These are phyloP conservation scores for Canariomyces notabilis DNA, from an alignment of 2,329 filamentous ascomycete genomes.

Conservation along the genomic window DNA sequence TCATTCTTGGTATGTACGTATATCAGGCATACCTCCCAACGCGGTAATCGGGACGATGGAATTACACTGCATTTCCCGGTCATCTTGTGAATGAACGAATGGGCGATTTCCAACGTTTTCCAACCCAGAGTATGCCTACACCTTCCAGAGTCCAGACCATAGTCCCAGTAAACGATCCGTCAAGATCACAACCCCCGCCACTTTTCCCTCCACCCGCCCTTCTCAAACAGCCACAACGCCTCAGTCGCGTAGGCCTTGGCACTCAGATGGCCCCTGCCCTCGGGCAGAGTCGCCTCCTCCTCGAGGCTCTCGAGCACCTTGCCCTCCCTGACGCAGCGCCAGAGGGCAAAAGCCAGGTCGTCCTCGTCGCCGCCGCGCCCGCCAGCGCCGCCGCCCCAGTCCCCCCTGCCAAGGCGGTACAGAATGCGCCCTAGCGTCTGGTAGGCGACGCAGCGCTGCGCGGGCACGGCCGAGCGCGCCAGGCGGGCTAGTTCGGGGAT, in stretches of 20 bases:
- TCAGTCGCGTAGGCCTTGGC: constrained; percentile 82
- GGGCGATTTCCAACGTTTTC: too few species aligned
- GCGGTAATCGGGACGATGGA: too few species aligned
- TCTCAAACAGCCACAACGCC: constrained; percentile 77
- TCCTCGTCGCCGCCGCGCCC: constrained; percentile 43
- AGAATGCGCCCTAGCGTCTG: constrained; percentile 84
- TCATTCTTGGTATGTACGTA: too few species aligned
- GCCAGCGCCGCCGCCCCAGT: constrained; percentile 62
- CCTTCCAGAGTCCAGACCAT: too few species aligned
- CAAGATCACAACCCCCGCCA: constrained; percentile 47
- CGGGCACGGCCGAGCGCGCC: constrained; percentile 73
- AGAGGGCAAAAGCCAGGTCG: constrained; percentile 71
- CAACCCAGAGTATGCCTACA: too few species aligned
- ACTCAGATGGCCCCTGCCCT: constrained; percentile 66
- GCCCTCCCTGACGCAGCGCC: constrained; percentile 72
- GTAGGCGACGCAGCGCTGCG: constrained; percentile 86
- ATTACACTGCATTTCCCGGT: too few species aligned
- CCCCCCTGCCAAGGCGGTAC: constrained; percentile 71
- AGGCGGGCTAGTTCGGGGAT: constrained; percentile 78
- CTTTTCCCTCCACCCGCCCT: constrained; percentile 65
- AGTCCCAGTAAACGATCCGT: too few species aligned
- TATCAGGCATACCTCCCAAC: too few species aligned
- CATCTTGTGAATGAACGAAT: too few species aligned
- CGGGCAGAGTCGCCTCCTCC: constrained; percentile 64
- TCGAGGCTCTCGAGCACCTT: constrained; percentile 71